Evolutionary conservation across 805 yeast species (phyloP).

Genomic region (Candida rishiriensis): DNA sequence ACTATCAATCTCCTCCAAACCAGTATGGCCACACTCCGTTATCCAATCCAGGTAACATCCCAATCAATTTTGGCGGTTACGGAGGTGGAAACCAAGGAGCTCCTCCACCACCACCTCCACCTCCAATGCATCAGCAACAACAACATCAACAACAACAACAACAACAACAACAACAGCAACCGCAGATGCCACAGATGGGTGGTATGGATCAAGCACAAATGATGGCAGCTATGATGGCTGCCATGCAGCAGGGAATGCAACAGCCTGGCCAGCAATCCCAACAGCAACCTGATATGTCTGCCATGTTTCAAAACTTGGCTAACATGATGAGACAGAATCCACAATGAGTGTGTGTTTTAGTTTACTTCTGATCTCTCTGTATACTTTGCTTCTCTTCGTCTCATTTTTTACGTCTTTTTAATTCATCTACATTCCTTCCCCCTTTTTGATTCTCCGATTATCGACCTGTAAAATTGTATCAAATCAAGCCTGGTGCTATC

Average conservation of each 20-base stretch:
- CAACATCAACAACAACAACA: slow-evolving; percentile 1
- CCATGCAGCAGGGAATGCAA: slow-evolving; percentile 26
- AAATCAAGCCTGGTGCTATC: too few species aligned
- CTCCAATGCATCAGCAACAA: slow-evolving; percentile 1
- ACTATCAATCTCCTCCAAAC: slow-evolving; percentile 10
- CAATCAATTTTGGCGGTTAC: slow-evolving; percentile 19
- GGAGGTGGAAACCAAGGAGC: slow-evolving; percentile 7
- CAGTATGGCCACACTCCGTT: slow-evolving; percentile 9
- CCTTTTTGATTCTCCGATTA: too few species aligned
- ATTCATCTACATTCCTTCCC: too few species aligned
- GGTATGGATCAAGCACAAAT: slow-evolving; percentile 24
- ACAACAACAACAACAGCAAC: slow-evolving; percentile 10
- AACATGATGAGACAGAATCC: slow-evolving; percentile 31
- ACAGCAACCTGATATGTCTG: slow-evolving; percentile 29
- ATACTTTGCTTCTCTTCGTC: too few species aligned
- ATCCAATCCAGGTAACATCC: slow-evolving; percentile 20
- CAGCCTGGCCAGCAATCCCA: slow-evolving; percentile 15
- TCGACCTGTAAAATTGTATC: too few species aligned
- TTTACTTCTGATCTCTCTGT: too few species aligned
- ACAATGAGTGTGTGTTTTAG: slow-evolving; percentile 2
- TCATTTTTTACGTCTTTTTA: too few species aligned
- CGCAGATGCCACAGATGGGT: background rate
- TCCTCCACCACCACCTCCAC: slow-evolving; percentile 12
- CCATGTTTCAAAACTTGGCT: slow-evolving; percentile 33
- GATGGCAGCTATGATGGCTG: slow-evolving; percentile 32